These are phyloP conservation scores for Trametes cinnabarina DNA, from an alignment of 768 basidiomycete genomes.

Conservation along the genomic window DNA sequence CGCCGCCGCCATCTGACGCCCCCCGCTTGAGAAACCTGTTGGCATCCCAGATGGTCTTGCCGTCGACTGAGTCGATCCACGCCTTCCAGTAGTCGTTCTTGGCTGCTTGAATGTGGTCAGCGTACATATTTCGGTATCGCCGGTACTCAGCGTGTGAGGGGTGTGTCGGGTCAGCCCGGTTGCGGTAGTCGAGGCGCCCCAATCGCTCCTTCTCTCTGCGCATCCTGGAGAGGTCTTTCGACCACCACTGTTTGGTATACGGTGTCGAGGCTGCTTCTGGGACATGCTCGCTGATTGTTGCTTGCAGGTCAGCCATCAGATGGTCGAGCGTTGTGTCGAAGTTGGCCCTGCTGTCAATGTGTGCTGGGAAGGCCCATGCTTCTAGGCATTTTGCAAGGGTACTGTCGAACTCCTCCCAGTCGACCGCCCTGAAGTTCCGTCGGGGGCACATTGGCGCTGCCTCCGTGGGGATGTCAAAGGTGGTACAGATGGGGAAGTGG, in stretches of 20 bases:
- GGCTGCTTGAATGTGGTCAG: constrained; percentile 10
- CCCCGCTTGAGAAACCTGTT: constrained; percentile 8
- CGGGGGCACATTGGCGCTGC: neutral
- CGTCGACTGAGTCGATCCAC: constrained; percentile 21
- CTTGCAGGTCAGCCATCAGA: constrained; percentile 22
- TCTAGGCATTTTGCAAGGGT: constrained; percentile 11
- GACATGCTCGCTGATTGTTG: constrained; percentile 17
- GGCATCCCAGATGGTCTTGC: constrained; percentile 24
- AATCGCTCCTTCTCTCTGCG: constrained; percentile 20
- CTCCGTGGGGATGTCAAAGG: constrained; percentile 23
- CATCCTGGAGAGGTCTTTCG: constrained; percentile 24
- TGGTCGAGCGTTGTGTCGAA: constrained; percentile 2
- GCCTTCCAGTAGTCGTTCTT: constrained; percentile 28
- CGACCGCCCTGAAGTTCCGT: constrained; percentile 29
- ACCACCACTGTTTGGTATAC: constrained; percentile 36
- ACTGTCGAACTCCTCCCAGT: constrained; percentile 33
- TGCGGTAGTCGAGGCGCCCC: constrained; percentile 4
- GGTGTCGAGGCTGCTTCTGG: constrained; percentile 23
- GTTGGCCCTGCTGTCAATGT: neutral
- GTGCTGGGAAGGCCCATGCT: neutral
- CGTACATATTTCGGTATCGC: constrained; percentile 16
- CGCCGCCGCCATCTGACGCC: constrained; percentile 12
- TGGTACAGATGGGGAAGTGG: constrained; percentile 39
- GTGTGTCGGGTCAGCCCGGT: constrained; percentile 10
- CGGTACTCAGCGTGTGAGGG: constrained; percentile 17